Evolutionary conservation across 108 stramenopile species (phyloP), one percentile per base, ranked within the genome.

Genomic region (Pseudonitzschia multistriata): DNA sequence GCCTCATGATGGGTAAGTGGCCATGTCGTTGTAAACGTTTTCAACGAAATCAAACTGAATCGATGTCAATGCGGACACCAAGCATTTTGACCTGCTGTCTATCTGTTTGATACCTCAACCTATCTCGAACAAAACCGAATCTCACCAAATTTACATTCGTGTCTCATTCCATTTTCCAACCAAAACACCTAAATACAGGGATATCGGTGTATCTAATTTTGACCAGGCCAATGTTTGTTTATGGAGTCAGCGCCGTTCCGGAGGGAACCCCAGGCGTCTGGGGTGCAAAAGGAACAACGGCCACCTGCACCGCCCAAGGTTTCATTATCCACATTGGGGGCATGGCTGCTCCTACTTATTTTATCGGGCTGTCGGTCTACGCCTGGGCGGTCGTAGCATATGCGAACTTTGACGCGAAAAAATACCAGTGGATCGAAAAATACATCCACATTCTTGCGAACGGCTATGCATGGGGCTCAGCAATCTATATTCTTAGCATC

Each of bases 251-350:
- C 24, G 64, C 64, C 11, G 27, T 66, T 27, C 64, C 64, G 42
- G 30, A 15, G 21, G 64, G 45, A n/a, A 66, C 64, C 19, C 48
- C 45, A n/a, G 64, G 25, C n/a, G 37, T 37, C 7, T 48, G 42
- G 42, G 64, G 64, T 15, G 64, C 64, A 4, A 13, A 49, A 0
- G 80, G 80, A 3, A 77, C 76, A 29, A 49, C 66, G 7, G 60
- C 25, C 5, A 68, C 80, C 29, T 81, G 80, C 57, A 73, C 54
- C 3, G 72, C 76, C 19, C 80, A 81, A 60, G 80, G 80, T 10
- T 76, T 77, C 71, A 76, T 80, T 37, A 72, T 72, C 25, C 79
- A 80, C 40, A 37, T 80, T 5, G 42, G n/a, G n/a, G 52, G 57
- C 5, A 47, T 66, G 24, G 35, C 27, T 4, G 25, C 34, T 22